Base-by-base conservation (phyloP, 2,329 filamentous ascomycete genomes). In the Botrytis fabae region DNA sequence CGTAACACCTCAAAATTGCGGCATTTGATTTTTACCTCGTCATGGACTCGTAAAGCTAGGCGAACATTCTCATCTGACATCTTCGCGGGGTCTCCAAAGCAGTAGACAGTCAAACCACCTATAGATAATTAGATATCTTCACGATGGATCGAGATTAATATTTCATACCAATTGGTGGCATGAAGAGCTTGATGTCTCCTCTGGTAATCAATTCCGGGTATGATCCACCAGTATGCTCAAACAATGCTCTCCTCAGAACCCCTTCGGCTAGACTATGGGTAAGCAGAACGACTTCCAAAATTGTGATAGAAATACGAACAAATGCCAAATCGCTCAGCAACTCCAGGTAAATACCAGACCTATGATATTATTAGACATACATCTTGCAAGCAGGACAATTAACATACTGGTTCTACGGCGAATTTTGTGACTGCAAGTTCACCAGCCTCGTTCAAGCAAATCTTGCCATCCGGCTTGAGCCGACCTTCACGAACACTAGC, bases 181-280 rank as follows among this genome's bases (percentile, higher is more conserved):
- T 84, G 84, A 98, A 99, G 62, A 97, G 85, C 83, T 99, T 98
- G 83, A 98, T 95, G 80, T 98, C 96, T 62, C 91, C 90, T 73
- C 96, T 90, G 25, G 96, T 99, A 81, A 99, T 98, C 75, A 98
- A 87, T 85, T 99, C 96, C 2, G 96, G 96, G 82, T 97, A 99
- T 77, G 93, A 97, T 72, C 96, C 96, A 72, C 96, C 96, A 1
- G 95, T 98, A 79, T 98, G 93, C 81, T 98, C 96, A 80, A 98
- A 98, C 38, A 99, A 85, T 0, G 93, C 92, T 75, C 95, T 89
- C 75, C 96, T 91, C 32, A 99, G 86, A 22, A 91, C 92, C 18
- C 91, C 93, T 84, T 99, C 96, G 75, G 98, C 94, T 93, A 9
- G 91, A 91, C 18, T 93, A 84, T 83, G 92, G 93, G 69, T 93